phyloP scores from a whole-genome alignment of 768 basidiomycete genomes.

The Pleurotus eryngii region DNA sequence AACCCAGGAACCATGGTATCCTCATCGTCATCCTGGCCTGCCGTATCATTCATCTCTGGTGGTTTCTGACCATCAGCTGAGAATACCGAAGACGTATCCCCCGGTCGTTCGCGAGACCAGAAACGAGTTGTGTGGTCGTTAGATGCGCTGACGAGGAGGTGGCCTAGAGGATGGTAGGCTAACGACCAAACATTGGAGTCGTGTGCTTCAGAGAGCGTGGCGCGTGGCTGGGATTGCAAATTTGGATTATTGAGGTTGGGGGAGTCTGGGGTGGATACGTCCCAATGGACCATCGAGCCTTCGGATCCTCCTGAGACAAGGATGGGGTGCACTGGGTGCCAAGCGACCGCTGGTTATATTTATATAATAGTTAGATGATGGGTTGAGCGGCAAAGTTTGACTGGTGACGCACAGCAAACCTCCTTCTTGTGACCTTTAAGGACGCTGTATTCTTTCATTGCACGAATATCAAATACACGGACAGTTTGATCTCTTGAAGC shows the following conservation, averaged over 20 bases:
- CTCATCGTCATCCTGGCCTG: constrained; percentile 70
- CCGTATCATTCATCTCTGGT: constrained; percentile 57
- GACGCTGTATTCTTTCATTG: constrained; percentile 92
- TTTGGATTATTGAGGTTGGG: neutral
- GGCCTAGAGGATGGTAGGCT: constrained; percentile 93
- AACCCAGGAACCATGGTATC: constrained; percentile 76
- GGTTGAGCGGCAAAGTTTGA: neutral
- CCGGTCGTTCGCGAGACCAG: constrained; percentile 91
- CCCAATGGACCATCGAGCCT: constrained; percentile 94
- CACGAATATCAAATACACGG: constrained; percentile 95
- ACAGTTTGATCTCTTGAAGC: constrained; percentile 94
- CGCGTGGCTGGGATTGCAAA: constrained; percentile 58
- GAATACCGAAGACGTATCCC: constrained; percentile 77
- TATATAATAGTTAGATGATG: neutral
- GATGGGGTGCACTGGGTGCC: constrained; percentile 93
- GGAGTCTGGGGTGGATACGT: constrained; percentile 62
- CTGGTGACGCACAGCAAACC: constrained; percentile 77
- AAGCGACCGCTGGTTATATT: constrained; percentile 66
- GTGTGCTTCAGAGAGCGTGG: constrained; percentile 92
- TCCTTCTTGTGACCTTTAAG: constrained; percentile 98
- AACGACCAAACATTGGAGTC: constrained; percentile 98
- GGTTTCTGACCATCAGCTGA: constrained; percentile 84
- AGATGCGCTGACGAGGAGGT: constrained; percentile 89
- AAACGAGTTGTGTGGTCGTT: constrained; percentile 99
- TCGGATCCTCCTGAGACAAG: constrained; percentile 94